phyloP scores from a whole-genome alignment of 2,329 filamentous ascomycete species.

The Phyllosticta citrichinensis region DNA sequence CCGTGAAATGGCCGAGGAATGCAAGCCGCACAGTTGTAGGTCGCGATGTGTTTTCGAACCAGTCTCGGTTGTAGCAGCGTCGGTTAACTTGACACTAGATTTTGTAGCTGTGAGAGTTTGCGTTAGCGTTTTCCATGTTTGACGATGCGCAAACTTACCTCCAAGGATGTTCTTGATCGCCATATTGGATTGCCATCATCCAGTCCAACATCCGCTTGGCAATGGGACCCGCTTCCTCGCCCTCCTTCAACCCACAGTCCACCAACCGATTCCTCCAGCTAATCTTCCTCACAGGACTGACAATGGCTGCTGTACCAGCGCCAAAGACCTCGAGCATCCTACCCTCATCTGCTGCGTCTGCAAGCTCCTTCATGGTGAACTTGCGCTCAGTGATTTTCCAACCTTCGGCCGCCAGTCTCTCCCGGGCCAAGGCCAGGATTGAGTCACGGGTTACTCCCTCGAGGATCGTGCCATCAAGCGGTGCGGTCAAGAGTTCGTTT shows the following conservation, averaged over 20 bases:
- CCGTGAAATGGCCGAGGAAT: background rate
- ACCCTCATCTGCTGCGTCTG: conserved; percentile 72
- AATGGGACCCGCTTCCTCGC: conserved; percentile 80
- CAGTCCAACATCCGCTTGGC: conserved; percentile 84
- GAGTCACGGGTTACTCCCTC: conserved; percentile 92
- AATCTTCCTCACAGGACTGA: conserved; percentile 81
- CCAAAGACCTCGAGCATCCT: conserved; percentile 89
- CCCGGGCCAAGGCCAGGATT: conserved; percentile 73
- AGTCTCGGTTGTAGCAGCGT: background rate
- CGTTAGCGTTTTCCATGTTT: background rate
- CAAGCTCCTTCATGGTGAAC: conserved; percentile 80
- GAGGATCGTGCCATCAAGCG: conserved; percentile 90
- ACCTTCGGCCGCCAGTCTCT: conserved; percentile 72
- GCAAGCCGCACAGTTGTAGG: background rate
- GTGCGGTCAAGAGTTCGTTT: conserved; percentile 89
- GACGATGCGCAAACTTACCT: conserved; percentile 46
- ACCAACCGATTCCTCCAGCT: conserved; percentile 77
- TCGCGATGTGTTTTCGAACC: background rate
- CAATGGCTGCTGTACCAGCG: conserved; percentile 85
- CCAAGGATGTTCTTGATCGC: conserved; percentile 86
- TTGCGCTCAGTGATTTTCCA: conserved; percentile 86
- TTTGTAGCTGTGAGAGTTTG: background rate
- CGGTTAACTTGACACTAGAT: background rate
- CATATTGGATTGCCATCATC: conserved; percentile 94
- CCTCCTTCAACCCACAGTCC: conserved; percentile 69